Evolutionary conservation across 1,139 yeast species (phyloP).

Genomic region (Sugiyamaella japonica): DNA sequence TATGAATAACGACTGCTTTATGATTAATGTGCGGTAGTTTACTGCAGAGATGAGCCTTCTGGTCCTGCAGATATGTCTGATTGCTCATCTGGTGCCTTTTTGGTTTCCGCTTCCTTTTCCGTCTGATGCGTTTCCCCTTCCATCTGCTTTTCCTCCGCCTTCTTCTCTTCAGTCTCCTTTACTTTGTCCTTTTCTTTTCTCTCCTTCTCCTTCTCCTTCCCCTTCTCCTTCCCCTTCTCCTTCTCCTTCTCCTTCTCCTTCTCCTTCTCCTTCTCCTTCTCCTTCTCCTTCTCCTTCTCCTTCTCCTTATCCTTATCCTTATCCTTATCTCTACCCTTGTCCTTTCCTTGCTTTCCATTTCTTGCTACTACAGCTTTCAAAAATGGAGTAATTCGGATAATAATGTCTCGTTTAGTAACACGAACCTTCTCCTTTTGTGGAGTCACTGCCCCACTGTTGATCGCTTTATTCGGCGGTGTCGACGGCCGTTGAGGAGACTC

Average conservation of each 20-base stretch:
- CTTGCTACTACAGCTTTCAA: constrained; percentile 30
- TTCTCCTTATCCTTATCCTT: constrained; percentile 1
- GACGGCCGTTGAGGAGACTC: constrained; percentile 22
- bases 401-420: constrained; percentile 42
- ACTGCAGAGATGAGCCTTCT: not conserved
- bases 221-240: too few species aligned
- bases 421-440: constrained; percentile 29
- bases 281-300: not conserved
- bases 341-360: constrained; percentile 4
- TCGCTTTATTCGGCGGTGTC: constrained; percentile 17
- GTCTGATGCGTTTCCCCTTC: not conserved
- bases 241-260: not conserved
- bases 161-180: not conserved
- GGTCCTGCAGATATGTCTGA: not conserved
- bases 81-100: too few species aligned
- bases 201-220: not conserved
- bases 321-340: constrained; percentile 1
- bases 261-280: not conserved
- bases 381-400: constrained; percentile 40
- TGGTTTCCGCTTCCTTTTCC: not conserved
- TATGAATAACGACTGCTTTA: not conserved
- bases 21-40: not conserved
- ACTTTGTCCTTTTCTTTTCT: not conserved
- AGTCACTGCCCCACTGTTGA: constrained; percentile 15
- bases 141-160: not conserved